Evolutionary conservation across 208 protist genomes (phyloP), one percentile per base, ranked within the genome.

Genomic region (Leishmania mexicana): DNA sequence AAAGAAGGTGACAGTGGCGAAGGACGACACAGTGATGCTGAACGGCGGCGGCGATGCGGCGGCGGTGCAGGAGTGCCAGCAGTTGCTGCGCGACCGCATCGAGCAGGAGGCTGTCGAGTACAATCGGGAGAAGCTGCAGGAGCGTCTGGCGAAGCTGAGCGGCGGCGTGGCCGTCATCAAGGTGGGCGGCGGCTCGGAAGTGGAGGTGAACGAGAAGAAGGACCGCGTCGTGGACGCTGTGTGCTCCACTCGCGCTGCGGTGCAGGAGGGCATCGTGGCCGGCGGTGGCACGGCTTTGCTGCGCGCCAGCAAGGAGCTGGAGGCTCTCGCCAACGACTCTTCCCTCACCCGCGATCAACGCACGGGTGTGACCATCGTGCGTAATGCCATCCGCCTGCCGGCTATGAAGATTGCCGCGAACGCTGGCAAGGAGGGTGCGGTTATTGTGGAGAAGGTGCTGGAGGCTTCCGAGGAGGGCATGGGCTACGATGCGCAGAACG

Each of bases 191-290:
- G 95, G 93, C 31, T 98, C 95, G 24, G 99, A 99, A 88, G 98
- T 99, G 42, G 99, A 99, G 94, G 99, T 99, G 24, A 92, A 92
- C 85, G 99, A 99, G 95, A 99, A 99, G 95, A 99, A 99, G 92
- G 99, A 99, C 93, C 94, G 99, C 77, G 94, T 99, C 24, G 96
- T 94, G 17, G 99, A 99, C 87, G 99, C 99, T 10, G 93, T 99
- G n/a, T 99, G 99, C 90, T 98, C 99, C 17, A 99, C 99, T 3
- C 94, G 98, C 75, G 99, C 99, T 24, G 99, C 99, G 57, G 98
- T 99, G 70, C 95, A 99, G 87, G 99, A 99, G 93, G 99, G 99
- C 85, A 99, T 99, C 77, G 98, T 99, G 28, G 90, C 99, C 75
- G 99, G 99, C 83, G 99, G 99, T 81, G 99, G 99, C 83, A 92